phyloP scores from a whole-genome alignment of 306 rosid genomes.

The Vicia villosa region DNA sequence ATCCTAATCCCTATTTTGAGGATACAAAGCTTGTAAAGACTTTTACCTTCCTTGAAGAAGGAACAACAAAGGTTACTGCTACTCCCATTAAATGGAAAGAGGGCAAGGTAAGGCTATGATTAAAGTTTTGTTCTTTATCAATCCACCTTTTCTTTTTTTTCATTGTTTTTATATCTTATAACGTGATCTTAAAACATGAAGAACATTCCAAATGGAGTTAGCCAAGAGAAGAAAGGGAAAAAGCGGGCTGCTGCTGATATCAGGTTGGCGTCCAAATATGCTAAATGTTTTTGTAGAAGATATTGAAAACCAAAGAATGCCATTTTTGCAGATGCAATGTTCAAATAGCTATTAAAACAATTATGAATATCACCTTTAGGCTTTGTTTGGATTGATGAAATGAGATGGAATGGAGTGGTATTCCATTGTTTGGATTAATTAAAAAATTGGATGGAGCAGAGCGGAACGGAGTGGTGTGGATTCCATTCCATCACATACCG shows the following conservation, averaged over 20 bases:
- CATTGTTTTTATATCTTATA: not conserved
- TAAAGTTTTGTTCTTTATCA: not conserved
- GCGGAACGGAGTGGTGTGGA: too few species aligned
- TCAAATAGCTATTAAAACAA: not conserved
- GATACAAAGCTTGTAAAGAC: conserved; percentile 78
- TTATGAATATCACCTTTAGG: not conserved
- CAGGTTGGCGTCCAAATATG: conserved; percentile 56
- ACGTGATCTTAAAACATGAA: conserved; percentile 36
- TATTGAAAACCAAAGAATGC: not conserved
- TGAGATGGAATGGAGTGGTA: too few species aligned
- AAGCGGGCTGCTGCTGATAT: conserved; percentile 70
- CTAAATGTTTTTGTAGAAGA: not conserved
- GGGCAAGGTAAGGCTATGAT: conserved; percentile 64
- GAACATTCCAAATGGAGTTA: conserved; percentile 79
- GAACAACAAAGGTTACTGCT: conserved; percentile 75
- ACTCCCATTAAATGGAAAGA: conserved; percentile 94
- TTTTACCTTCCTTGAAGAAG: conserved; percentile 84
- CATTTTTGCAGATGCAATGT: not conserved
- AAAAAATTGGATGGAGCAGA: too few species aligned
- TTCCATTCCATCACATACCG: too few species aligned
- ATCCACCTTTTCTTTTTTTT: not conserved
- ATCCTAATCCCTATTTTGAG: conserved; percentile 86
- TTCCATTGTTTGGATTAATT: too few species aligned
- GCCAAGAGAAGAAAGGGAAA: conserved; percentile 81
- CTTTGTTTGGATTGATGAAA: too few species aligned